Conservation (phyloP, 768 basidiomycete species). For the Glaciozyma antarctica region DNA sequence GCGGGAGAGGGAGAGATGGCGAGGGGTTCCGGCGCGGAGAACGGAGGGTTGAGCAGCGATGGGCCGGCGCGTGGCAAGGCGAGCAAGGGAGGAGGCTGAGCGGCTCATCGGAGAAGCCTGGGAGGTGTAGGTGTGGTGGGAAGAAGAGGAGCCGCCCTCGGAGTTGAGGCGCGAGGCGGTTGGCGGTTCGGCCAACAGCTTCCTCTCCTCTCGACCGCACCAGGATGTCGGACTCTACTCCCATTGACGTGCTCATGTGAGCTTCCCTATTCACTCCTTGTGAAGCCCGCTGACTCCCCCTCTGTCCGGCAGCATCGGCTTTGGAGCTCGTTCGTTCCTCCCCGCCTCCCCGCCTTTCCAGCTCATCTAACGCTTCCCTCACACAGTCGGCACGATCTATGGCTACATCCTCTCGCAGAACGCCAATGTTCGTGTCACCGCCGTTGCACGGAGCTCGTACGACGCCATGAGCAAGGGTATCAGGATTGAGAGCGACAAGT, state of each 20-base stretch:
- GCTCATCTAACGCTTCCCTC: background rate
- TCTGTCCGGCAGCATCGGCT: constrained; percentile 12
- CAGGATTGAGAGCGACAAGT: constrained; percentile 52
- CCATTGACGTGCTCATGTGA: constrained; percentile 15
- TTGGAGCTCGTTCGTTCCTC: constrained; percentile 5
- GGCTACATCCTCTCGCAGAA: constrained; percentile 49
- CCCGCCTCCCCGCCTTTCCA: background rate
- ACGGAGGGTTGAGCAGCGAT: too few species aligned
- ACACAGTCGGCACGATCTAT: constrained; percentile 27
- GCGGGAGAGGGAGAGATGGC: too few species aligned
- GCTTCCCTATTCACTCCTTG: background rate
- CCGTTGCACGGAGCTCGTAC: constrained; percentile 63
- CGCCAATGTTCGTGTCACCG: constrained; percentile 57
- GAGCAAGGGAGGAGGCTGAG: too few species aligned
- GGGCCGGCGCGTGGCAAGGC: too few species aligned
- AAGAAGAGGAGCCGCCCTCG: too few species aligned
- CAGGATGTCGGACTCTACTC: constrained; percentile 1
- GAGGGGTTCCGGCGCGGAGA: too few species aligned
- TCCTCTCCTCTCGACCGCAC: background rate
- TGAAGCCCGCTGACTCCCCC: background rate
- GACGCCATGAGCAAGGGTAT: constrained; percentile 52
- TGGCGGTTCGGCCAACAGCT: too few species aligned
- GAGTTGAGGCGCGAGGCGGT: too few species aligned
- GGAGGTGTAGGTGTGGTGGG: too few species aligned
- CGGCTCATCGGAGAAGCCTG: too few species aligned